phyloP scores from a whole-genome alignment of 176 grass and related monocot genomes.

The Zizania latifolia region DNA sequence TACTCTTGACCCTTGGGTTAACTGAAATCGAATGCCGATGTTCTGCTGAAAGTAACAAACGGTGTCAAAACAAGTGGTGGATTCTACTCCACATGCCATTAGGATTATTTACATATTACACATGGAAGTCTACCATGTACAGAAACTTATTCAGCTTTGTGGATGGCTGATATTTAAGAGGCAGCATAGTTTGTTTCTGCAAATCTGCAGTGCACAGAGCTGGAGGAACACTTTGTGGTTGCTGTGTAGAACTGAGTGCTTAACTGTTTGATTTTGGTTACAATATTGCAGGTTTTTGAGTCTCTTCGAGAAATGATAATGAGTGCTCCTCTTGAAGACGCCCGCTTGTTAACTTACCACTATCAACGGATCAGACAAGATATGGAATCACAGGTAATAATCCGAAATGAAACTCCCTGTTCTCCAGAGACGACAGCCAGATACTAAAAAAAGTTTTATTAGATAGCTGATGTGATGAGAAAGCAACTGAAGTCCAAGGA shows the following conservation, averaged over 20 bases:
- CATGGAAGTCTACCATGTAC: neutral
- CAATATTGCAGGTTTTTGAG: constrained; percentile 65
- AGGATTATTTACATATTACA: neutral
- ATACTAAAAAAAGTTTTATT: constrained; percentile 42
- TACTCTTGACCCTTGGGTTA: neutral
- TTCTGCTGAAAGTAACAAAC: constrained; percentile 3
- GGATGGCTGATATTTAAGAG: neutral
- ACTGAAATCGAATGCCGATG: neutral
- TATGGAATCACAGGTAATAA: constrained; percentile 87
- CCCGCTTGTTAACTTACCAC: constrained; percentile 79
- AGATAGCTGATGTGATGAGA: constrained; percentile 97
- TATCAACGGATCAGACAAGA: constrained; percentile 98
- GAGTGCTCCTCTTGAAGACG: constrained; percentile 96
- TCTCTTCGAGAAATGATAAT: constrained; percentile 92
- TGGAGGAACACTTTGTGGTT: neutral
- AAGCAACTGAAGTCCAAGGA: constrained; percentile 92
- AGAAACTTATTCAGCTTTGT: neutral
- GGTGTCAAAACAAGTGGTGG: neutral
- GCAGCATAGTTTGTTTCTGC: neutral
- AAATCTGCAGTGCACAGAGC: neutral
- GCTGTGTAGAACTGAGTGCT: neutral
- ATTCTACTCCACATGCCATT: neutral
- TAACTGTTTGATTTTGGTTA: neutral
- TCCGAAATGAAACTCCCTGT: neutral
- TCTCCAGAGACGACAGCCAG: neutral